Percentiles rank a stretch among this genome's conserved stretches.
Conservation (phyloP, 495 filamentous ascomycete genomes). For the Jackrogersella multiformis region DNA sequence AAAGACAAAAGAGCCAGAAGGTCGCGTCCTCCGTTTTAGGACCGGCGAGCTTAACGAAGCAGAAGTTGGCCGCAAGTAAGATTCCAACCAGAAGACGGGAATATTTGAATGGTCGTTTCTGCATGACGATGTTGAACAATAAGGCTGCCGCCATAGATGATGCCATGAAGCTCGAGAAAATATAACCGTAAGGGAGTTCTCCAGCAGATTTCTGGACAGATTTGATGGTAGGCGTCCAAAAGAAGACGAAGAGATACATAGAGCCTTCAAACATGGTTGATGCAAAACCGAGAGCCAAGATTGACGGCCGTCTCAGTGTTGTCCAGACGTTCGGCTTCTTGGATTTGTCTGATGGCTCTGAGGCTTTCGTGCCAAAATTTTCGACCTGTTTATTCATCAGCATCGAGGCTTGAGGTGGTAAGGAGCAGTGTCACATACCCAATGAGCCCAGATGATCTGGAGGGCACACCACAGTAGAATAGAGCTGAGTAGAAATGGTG, state of each 20-base stretch:
- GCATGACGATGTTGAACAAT: conserved; percentile 53
- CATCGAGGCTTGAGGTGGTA: not conserved
- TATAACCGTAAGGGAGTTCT: conserved; percentile 63
- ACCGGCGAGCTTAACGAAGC: conserved; percentile 53
- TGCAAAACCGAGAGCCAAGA: conserved; percentile 57
- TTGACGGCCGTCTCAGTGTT: conserved; percentile 48
- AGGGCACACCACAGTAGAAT: conserved; percentile 52
- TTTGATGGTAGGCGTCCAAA: conserved; percentile 62
- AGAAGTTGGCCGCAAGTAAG: conserved; percentile 47
- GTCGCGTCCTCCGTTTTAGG: conserved; percentile 53
- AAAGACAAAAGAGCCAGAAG: conserved; percentile 64
- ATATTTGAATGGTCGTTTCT: conserved; percentile 40
- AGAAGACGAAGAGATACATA: conserved; percentile 69
- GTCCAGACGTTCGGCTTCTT: conserved; percentile 34
- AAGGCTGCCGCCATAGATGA: conserved; percentile 61
- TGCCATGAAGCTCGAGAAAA: conserved; percentile 67
- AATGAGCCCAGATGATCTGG: conserved; percentile 53
- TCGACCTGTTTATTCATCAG: conserved; percentile 50
- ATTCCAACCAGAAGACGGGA: conserved; percentile 50
- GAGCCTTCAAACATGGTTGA: conserved; percentile 66
- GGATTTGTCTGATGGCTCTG: conserved; percentile 9
- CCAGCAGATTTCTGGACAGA: conserved; percentile 45
- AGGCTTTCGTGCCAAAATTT: conserved; percentile 54
- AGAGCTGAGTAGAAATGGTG: conserved; percentile 58
- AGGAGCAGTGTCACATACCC: conserved; percentile 51